Conservation (phyloP, 139 green algal genomes). For the Chlorella sp. region DNA sequence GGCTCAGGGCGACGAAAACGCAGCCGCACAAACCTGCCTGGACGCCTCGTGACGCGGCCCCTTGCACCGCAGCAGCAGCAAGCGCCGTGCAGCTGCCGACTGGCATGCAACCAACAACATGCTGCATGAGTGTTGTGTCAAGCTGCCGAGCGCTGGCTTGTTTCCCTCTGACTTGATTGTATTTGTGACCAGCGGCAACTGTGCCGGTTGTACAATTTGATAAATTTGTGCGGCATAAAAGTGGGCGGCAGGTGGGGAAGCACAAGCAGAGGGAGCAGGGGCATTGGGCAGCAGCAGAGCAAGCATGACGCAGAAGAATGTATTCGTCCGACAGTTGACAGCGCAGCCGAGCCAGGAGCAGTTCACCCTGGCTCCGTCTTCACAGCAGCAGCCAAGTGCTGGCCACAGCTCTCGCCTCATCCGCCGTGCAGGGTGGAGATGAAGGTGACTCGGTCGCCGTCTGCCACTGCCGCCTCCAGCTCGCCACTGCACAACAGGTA, state of each 20-base stretch:
- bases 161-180: no score
- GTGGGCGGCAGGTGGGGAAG: not conserved
- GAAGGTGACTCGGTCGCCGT: conserved; percentile 86
- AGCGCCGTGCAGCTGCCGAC: not conserved
- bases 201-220: no score
- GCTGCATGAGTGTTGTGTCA: not conserved
- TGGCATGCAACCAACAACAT: not conserved
- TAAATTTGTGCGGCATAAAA: no score
- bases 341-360: no score
- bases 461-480: conserved; percentile 65
- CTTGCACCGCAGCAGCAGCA: no score
- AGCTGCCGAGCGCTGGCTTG: no score
- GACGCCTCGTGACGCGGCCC: not conserved
- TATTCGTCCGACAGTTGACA: no score
- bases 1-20: not conserved
- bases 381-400: not conserved
- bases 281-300: not conserved
- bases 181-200: no score
- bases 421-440: conserved; percentile 97
- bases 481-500: conserved; percentile 61
- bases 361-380: not conserved
- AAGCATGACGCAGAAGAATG: no score
- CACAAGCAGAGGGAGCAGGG: not conserved
- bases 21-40: conserved; percentile 1
- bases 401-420: conserved; percentile 45